Percentiles rank a stretch among this genome's conserved stretches.
Evolutionary conservation across 164 flowering plant genomes (phyloP).

Genomic region (Macadamia integrifolia): DNA sequence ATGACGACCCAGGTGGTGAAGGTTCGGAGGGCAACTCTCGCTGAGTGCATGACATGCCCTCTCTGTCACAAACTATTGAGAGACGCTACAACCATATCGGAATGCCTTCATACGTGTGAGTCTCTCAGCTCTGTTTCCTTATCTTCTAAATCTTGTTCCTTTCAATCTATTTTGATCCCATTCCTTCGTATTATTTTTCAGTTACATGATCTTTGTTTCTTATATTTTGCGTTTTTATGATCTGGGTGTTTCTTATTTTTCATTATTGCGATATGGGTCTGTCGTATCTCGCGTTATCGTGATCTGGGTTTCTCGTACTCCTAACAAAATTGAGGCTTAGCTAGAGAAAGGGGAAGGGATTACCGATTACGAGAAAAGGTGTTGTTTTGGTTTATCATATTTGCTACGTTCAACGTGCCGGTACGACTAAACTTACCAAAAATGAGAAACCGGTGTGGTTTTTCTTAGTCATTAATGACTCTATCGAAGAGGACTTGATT

Average conservation of each 20-base stretch:
- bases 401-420: neutral
- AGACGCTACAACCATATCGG: conserved; percentile 88
- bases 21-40: conserved; percentile 57
- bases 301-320: conserved; percentile 12
- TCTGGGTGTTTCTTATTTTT: neutral
- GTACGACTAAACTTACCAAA: neutral
- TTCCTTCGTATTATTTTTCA: neutral
- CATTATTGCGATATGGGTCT: conserved; percentile 8
- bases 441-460: neutral
- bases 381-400: neutral
- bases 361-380: neutral
- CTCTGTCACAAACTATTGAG: conserved; percentile 65
- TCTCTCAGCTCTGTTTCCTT: conserved; percentile 4
- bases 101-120: conserved; percentile 94
- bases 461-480: neutral
- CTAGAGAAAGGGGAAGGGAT: neutral
- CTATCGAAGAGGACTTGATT: neutral
- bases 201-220: conserved; percentile 16
- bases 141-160: conserved; percentile 3
- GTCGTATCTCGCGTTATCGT: conserved; percentile 4
- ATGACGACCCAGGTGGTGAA: conserved; percentile 64
- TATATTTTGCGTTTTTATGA: neutral
- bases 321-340: conserved; percentile 6
- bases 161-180: neutral
- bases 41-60: conserved; percentile 89